A percentile compares a stretch with the other conserved stretches of the same genome.
phyloP scores from a whole-genome alignment of 495 filamentous ascomycete genomes.

The Neurospora hispaniola region DNA sequence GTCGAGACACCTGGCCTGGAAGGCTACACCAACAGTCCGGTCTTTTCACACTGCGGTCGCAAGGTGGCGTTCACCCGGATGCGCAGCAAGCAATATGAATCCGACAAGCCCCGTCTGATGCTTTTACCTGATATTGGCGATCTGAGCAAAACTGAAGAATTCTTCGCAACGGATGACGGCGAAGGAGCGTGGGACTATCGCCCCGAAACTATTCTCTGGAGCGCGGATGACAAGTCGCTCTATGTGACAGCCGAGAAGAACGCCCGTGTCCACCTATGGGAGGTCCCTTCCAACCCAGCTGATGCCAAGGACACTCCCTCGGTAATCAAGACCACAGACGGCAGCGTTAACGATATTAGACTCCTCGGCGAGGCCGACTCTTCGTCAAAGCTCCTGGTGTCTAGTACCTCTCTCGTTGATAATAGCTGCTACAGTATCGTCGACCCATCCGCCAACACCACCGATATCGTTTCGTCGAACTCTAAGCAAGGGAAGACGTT shows the following conservation, averaged over 20 bases:
- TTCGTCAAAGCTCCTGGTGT: constrained; percentile 49
- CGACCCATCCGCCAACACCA: constrained; percentile 36
- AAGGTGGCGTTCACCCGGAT: constrained; percentile 73
- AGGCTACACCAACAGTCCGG: constrained; percentile 67
- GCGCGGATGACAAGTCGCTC: constrained; percentile 51
- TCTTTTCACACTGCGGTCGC: constrained; percentile 63
- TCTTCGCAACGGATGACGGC: constrained; percentile 51
- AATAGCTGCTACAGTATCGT: constrained; percentile 56
- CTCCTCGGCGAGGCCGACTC: constrained; percentile 37
- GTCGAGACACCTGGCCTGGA: constrained; percentile 41
- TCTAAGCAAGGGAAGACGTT: constrained; percentile 59
- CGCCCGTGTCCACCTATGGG: constrained; percentile 53
- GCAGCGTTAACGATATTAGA: constrained; percentile 49
- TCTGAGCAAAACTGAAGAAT: constrained; percentile 50
- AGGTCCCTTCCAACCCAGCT: constrained; percentile 44
- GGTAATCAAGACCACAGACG: constrained; percentile 44
- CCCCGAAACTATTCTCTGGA: constrained; percentile 55
- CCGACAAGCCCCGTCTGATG: constrained; percentile 73
- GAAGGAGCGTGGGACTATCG: constrained; percentile 57
- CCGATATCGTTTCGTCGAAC: constrained; percentile 49
- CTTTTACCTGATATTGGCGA: constrained; percentile 49
- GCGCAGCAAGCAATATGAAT: constrained; percentile 75
- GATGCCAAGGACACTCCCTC: constrained; percentile 44
- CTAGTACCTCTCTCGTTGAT: constrained; percentile 55
- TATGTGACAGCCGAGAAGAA: constrained; percentile 57